These are phyloP conservation scores for Penicillium canescens DNA, from an alignment of 495 filamentous ascomycete species.

Conservation along the genomic window DNA sequence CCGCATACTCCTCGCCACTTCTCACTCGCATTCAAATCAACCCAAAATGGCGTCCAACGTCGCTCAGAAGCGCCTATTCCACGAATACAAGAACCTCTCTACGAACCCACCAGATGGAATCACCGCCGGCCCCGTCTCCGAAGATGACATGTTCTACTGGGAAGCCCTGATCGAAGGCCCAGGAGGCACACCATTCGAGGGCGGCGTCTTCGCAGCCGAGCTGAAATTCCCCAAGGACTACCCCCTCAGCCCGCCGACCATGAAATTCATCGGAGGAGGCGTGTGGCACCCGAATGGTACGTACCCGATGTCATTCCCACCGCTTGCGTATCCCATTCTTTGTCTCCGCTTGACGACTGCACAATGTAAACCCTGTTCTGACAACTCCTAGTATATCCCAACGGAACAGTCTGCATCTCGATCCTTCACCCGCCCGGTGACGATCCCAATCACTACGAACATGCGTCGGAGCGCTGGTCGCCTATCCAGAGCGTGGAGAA, in stretches of 20 bases:
- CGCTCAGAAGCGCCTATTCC: conserved; percentile 89
- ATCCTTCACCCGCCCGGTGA: conserved; percentile 99
- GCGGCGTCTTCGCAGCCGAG: conserved; percentile 90
- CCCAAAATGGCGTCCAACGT: conserved; percentile 45
- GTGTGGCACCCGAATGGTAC: conserved; percentile 97
- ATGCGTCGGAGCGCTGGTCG: conserved; percentile 91
- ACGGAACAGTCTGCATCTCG: conserved; percentile 91
- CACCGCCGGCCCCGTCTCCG: conserved; percentile 86
- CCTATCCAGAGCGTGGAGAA: conserved; percentile 98
- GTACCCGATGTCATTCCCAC: conserved; percentile 12
- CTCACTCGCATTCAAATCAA: background rate
- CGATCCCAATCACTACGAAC: conserved; percentile 98
- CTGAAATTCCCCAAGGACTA: conserved; percentile 96
- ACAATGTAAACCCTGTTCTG: background rate
- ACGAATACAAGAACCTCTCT: conserved; percentile 89
- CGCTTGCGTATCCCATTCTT: background rate
- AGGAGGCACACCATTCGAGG: conserved; percentile 92
- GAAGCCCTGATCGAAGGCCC: conserved; percentile 96
- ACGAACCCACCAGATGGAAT: conserved; percentile 90
- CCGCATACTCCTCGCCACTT: conserved; percentile 6
- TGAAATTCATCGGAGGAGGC: conserved; percentile 84
- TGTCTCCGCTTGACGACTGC: background rate
- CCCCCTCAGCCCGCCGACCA: conserved; percentile 86
- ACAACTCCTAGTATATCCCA: conserved; percentile 72
- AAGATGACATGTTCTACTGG: conserved; percentile 97